Base-by-base conservation (phyloP, 1,284 basidiomycete species). In the Rhodotorula sp. region DNA sequence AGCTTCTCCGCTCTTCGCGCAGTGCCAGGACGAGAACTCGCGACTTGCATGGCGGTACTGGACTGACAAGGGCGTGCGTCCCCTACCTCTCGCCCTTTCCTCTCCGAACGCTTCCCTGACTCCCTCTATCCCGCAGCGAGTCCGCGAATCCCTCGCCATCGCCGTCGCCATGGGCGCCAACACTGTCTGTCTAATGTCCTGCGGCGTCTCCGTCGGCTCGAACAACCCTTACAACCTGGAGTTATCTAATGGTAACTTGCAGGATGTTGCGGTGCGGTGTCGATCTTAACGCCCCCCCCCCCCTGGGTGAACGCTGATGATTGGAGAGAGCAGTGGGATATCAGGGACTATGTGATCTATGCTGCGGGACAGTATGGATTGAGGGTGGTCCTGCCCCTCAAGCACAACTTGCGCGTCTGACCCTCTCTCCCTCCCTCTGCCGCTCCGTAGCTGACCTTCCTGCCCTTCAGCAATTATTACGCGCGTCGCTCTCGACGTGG, bases 161-260 rank as follows among this genome's bases (percentile, higher is more conserved):
- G 69, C 72, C 10, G 72, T 73, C 20, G 72, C 72, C 0, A 73
- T 73, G 72, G 72, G 72, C 13, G 68, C 69, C 1, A 73, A 68
- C 31, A 70, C 72, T 10, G 70, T 69, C 44, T 65, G 69, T 10
- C n/a, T 58, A 1, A 52, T 53, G 15, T 44, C 69, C 11, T 70
- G 69, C 59, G 69, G 65, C 16, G 55, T 70, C 31, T 64, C 62
- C 1, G 62, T 67, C 55, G 69, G 69, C 7, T 54, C 62, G 0
- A 60, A 64, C 28, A 64, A 59, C 15, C 62, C 62, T 20, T 68
- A 68, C 58, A 62, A 64, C 37, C 58, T 59, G 20, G 66, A 68
- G 48, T 62, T 51, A 22, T 9, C 44, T 0, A 34, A 37, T 22
- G 40, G 53, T n/a, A 28, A 31, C n/a, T 68, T 47, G 56, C 58